Evolutionary conservation across 2,329 filamentous ascomycete genomes (phyloP), one percentile per base, ranked within the genome.

Genomic region (Neonectria hederae): DNA sequence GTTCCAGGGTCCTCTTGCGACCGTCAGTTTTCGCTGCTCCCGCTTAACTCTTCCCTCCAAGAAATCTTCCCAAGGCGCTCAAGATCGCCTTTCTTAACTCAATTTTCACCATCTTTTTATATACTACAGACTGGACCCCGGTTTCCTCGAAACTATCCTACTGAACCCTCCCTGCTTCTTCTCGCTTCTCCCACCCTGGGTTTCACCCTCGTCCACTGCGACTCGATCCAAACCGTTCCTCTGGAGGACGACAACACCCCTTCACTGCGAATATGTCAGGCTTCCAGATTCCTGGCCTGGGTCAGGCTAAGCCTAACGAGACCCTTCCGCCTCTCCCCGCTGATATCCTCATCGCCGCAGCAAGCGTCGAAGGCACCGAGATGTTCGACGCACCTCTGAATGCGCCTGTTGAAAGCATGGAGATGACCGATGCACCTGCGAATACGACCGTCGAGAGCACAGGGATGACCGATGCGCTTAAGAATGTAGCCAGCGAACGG

Each of bases 281-380:
- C 58, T 82, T 82, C 35, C 79, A 81, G 60, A 82, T 82, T 35
- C 80, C 80, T 30, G 80, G 80, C 57, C 72, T 82, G 17, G 80
- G 80, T 11, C 78, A 81, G 64, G 80, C 80, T 54, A 81, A 79
- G 65, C 79, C 79, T 5, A 81, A 82, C 58, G 80, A 82, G 57
- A 75, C 72, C 2, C 69, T 82, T 2, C 80, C 80, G 1, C 80
- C 80, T 13, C 71, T 81, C 0, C 74, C 78, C 2, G 38, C 76
- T 21, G 79, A 81, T 13, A 32, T 76, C 13, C 62, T 73, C 30
- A 69, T 66, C n/a, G 74, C 75, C 7, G 75, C 78, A 2, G 69
- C 76, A 2, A 77, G 69, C 26, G 68, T 70, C 24, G 57, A 74
- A 62, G 65, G 67, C 52, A 48, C 70, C 19, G 74, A 75, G 32